These are phyloP conservation scores for Microbotryum lychnidis-dioicae DNA, from an alignment of 1,284 basidiomycete species.

Conservation along the genomic window DNA sequence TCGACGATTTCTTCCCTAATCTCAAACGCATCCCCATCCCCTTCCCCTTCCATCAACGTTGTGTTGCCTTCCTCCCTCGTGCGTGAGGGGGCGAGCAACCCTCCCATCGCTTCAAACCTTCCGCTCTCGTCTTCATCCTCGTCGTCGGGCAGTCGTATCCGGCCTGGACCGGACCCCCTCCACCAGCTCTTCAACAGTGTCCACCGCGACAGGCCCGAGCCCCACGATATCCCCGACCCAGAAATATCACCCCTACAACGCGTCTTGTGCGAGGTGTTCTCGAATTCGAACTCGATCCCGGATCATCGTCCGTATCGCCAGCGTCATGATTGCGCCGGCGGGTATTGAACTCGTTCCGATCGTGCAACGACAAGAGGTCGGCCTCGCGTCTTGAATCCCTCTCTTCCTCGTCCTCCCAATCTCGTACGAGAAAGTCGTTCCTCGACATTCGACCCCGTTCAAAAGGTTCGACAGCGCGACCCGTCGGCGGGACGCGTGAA, in stretches of 20 bases:
- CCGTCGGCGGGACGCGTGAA: not conserved
- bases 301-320: not conserved
- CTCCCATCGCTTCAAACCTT: not conserved
- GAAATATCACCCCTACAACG: slow-evolving; percentile 1
- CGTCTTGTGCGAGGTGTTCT: not conserved
- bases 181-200: slow-evolving; percentile 27
- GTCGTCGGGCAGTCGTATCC: slow-evolving; percentile 15
- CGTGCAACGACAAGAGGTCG: slow-evolving; percentile 2
- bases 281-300: not conserved
- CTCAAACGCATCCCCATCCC: slow-evolving; percentile 1
- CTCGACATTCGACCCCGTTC: too few relatives aligned
- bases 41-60: slow-evolving; percentile 1
- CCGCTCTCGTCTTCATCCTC: slow-evolving; percentile 12
- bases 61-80: not conserved
- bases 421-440: too few relatives aligned
- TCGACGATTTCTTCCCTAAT: slow-evolving; percentile 6
- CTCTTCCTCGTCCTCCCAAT: too few relatives aligned
- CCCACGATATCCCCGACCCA: slow-evolving; percentile 7
- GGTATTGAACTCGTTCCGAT: not conserved
- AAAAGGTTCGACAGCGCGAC: too few relatives aligned
- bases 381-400: not conserved
- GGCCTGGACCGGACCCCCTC: slow-evolving; percentile 3
- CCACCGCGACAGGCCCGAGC: slow-evolving; percentile 26
- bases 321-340: not conserved
- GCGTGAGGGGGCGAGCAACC: not conserved